Percentiles rank a stretch among this genome's conserved stretches.
phyloP scores from a whole-genome alignment of 352 stramenopile species.

The Discostella stelligera region DNA sequence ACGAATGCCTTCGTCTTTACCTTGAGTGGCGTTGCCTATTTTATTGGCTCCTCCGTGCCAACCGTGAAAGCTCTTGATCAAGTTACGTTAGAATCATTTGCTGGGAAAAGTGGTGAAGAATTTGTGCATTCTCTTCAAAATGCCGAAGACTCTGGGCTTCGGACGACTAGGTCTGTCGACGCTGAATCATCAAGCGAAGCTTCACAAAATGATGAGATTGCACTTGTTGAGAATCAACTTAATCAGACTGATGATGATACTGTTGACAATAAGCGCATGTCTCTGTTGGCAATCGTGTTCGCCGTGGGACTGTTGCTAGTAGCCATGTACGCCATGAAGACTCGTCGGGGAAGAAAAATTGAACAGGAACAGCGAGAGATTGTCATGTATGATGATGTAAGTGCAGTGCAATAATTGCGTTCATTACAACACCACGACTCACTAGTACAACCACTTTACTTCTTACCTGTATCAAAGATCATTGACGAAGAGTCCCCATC shows the following conservation, averaged over 20 bases:
- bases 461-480: neutral
- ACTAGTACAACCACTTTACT: neutral
- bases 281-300: conserved; percentile 9
- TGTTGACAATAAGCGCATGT: neutral
- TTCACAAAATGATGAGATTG: neutral
- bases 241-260: neutral
- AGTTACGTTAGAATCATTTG: conserved; percentile 9
- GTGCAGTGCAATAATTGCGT: neutral
- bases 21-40: neutral
- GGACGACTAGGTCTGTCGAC: neutral
- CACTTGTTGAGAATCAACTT: neutral
- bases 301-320: conserved; percentile 2
- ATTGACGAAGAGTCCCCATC: conserved; percentile 8
- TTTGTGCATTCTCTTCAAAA: conserved; percentile 10
- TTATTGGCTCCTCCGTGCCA: neutral
- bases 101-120: neutral
- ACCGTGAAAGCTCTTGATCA: neutral
- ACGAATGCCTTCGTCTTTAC: neutral
- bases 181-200: neutral
- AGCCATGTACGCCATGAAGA: conserved; percentile 7
- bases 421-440: conserved; percentile 4
- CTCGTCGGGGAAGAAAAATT: conserved; percentile 1
- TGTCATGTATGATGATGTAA: conserved; percentile 8
- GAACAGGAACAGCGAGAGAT: neutral
- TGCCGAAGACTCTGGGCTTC: conserved; percentile 11